Evolutionary conservation across 2,329 filamentous ascomycete genomes (phyloP), one percentile per base, ranked within the genome.

Genomic region (Ceratocystis papillata): DNA sequence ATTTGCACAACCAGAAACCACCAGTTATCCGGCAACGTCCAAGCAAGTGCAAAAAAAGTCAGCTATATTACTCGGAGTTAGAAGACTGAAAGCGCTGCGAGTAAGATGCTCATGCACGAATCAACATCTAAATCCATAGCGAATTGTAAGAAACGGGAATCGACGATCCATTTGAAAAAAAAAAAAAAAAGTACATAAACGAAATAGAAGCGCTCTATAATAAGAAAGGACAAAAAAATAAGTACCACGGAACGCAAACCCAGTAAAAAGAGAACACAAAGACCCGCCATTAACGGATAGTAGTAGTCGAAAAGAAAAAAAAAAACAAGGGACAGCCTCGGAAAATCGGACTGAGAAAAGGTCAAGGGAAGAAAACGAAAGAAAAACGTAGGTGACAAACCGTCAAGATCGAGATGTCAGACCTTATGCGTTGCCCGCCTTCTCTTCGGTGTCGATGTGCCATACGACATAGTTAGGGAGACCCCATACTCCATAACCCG

Each of bases 381-480:
- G n/a, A 25, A 44, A 64, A 37, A 44, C 5, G 20, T n/a, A 20
- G 37, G 12, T 17, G 8, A 12, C 25, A 60, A 41, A 17, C 48
- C 48, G 10, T 28, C 48, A 41, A 41, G 37, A 41, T 53, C 5
- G 4, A 53, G 22, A 5, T 25, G 22, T 22, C n/a, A 22, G 5
- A 6, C 12, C 61, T 72, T 77, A 83, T 71, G 77, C 74, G 74
- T 97, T 97, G 44, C 91, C 90, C 44, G 85, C 83, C 81, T 96
- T 96, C 79, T 99, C 94, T 66, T 92, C 85, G 1, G 94, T 99
- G 75, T 99, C 94, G 72, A 96, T 89, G 75, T 99, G 94, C 94
- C 94, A 99, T 67, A 99, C 93, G 63, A 99, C 87, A 75, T 99
- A 99, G 76, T 99, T 99, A 53, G 93, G 94, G 66, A 99, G 80